Evolutionary conservation across 1,284 basidiomycete species (phyloP).

Genomic region (Thelephora terrestris): DNA sequence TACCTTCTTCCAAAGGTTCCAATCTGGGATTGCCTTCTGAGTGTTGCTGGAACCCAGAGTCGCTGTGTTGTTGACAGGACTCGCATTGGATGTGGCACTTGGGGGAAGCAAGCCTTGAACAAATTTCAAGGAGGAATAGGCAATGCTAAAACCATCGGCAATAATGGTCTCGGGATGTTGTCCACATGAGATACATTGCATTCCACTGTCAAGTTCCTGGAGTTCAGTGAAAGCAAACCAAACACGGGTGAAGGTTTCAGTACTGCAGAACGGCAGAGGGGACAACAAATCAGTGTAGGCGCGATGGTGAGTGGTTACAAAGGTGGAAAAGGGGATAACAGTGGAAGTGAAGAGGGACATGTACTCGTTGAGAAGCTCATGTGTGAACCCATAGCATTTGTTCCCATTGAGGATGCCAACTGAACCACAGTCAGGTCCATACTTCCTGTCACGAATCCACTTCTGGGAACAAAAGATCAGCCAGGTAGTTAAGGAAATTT

Average conservation of each 20-base stretch:
- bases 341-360: conserved; percentile 18
- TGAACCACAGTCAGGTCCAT: conserved; percentile 20
- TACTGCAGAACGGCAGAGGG: conserved; percentile 9
- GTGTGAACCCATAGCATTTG: conserved; percentile 18
- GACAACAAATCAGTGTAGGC: conserved; percentile 7
- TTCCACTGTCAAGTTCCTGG: conserved; percentile 7
- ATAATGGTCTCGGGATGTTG: conserved; percentile 10
- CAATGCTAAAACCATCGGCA: conserved; percentile 11
- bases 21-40: conserved; percentile 9
- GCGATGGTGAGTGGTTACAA: conserved; percentile 11
- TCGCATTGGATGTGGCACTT: neutral
- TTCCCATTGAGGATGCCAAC: conserved; percentile 24
- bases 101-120: conserved; percentile 2
- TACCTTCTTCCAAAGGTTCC: conserved; percentile 7
- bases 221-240: conserved; percentile 10
- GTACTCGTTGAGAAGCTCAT: conserved; percentile 23
- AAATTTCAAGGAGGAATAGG: conserved; percentile 1
- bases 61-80: neutral
- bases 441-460: no score
- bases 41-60: conserved; percentile 6
- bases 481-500: no score
- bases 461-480: no score
- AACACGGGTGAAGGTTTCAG: conserved; percentile 10
- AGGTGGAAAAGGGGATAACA: conserved; percentile 21
- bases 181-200: conserved; percentile 14